phyloP scores from a whole-genome alignment of 805 yeast genomes.

The Candida tibetensis region DNA sequence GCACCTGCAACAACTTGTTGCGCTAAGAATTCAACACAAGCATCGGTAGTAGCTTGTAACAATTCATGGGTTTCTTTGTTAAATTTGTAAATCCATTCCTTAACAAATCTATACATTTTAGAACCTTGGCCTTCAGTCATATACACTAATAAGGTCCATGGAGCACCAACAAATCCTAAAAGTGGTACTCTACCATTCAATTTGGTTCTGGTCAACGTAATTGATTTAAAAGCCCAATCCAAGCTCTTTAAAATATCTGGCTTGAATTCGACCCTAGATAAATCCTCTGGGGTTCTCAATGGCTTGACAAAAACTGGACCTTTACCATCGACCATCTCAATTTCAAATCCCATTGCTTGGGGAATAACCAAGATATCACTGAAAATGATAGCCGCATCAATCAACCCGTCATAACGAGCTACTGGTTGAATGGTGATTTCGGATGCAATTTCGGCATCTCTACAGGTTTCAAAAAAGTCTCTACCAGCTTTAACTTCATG shows the following conservation, averaged over 20 bases:
- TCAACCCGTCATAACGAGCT: conserved; percentile 79
- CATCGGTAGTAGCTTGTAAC: conserved; percentile 76
- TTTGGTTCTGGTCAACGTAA: conserved; percentile 82
- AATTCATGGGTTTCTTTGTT: conserved; percentile 69
- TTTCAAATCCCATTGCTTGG: conserved; percentile 96
- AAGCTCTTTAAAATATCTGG: conserved; percentile 75
- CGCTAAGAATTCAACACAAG: conserved; percentile 88
- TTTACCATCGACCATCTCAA: conserved; percentile 88
- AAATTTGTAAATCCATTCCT: conserved; percentile 85
- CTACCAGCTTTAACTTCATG: conserved; percentile 80
- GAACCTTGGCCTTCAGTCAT: conserved; percentile 98
- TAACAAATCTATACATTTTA: conserved; percentile 83
- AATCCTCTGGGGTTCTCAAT: conserved; percentile 68
- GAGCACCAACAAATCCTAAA: conserved; percentile 95
- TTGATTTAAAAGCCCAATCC: conserved; percentile 94
- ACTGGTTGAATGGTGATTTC: conserved; percentile 95
- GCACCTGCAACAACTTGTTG: conserved; percentile 97
- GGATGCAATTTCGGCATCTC: conserved; percentile 91
- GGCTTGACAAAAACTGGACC: conserved; percentile 95
- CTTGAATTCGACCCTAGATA: conserved; percentile 53
- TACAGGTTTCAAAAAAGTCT: conserved; percentile 93
- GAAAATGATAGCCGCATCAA: conserved; percentile 96
- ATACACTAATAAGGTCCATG: conserved; percentile 95
- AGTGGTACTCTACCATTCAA: conserved; percentile 89
- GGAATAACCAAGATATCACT: conserved; percentile 95